Base-by-base conservation (phyloP, 129 eudicot species). In the Dittrichia graveolens region DNA sequence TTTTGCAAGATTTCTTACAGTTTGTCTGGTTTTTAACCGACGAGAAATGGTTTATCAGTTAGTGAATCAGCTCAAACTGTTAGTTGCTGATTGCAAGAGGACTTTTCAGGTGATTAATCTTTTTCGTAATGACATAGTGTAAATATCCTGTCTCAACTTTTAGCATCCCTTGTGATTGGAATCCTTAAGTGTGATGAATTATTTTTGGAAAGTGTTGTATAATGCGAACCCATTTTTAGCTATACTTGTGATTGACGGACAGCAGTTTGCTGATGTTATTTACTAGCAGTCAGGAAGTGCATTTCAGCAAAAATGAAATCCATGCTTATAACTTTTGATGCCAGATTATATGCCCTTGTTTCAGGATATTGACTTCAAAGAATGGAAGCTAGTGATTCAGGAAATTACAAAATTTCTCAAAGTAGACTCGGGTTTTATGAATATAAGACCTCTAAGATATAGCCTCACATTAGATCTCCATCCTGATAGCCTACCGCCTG, bases 371-470 rank as follows among this genome's bases (percentile, higher is more conserved):
- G 95, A 93, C 76, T 93, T 93, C 57, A 87, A 74, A 81, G 98
- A 93, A 85, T 93, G 98, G 98, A 93, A 93, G 95, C 83, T 93
- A 77, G 96, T 90, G 73, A 79, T 93, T 67, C 96, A 93, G 75
- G 98, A 93, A 80, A 90, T 93, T 74, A 85, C 83, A 44, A 93
- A 85, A 74, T 93, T 89, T 83, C 88, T 89, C 63, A 93, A 90
- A 75, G 95, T 85, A 78, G 98, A 93, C 83, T 82, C 98, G 39
- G 75, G 81, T 76, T 90, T 87, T 85, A 80, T 93, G 91, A 93
- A 93, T 78, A 62, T 82, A 66, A 89, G 95, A 79, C 98, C 98
- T 82, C 67, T 90, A 84, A 90, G 98, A 81, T 93, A 93, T 69
- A 93, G 96, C 76, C 89, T 87, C 18, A 83, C 78, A 14, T 76